Conservation (phyloP, 2,329 filamentous ascomycete species). For the Alternaria sp. region DNA sequence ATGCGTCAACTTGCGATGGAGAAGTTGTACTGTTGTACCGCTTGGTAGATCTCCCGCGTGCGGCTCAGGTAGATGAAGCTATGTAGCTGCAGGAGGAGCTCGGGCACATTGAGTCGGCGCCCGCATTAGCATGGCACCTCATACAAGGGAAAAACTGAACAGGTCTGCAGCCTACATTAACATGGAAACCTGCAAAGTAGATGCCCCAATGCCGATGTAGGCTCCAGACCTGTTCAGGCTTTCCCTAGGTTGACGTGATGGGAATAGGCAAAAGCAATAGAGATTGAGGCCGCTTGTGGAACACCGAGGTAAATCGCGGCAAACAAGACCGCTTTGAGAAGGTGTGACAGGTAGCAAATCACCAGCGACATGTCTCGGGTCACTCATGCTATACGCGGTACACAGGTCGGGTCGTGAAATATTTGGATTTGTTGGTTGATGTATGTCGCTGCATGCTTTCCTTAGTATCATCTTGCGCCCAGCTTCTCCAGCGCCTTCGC, state of each 20-base stretch:
- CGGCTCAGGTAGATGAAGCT: constrained; percentile 8
- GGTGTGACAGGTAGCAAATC: constrained; percentile 6
- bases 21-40: constrained; percentile 6
- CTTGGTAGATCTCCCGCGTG: constrained; percentile 28
- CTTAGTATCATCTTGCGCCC: constrained; percentile 71
- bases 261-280: background rate
- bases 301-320: background rate
- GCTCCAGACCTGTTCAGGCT: too few species aligned
- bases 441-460: constrained; percentile 7
- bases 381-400: background rate
- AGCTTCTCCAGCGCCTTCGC: constrained; percentile 86
- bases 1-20: background rate
- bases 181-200: too few species aligned
- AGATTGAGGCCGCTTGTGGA: background rate
- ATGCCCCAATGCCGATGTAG: too few species aligned
- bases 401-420: background rate
- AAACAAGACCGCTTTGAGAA: background rate
- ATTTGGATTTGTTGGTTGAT: constrained; percentile 15
- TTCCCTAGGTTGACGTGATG: too few species aligned
- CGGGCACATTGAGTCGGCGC: background rate
- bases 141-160: too few species aligned
- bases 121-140: background rate
- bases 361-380: background rate
- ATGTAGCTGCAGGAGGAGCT: constrained; percentile 14
- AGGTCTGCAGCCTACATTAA: too few species aligned